Evolutionary conservation across 164 flowering plant species (phyloP), one percentile per base, ranked within the genome.

Genomic region (Akebia trifoliata): DNA sequence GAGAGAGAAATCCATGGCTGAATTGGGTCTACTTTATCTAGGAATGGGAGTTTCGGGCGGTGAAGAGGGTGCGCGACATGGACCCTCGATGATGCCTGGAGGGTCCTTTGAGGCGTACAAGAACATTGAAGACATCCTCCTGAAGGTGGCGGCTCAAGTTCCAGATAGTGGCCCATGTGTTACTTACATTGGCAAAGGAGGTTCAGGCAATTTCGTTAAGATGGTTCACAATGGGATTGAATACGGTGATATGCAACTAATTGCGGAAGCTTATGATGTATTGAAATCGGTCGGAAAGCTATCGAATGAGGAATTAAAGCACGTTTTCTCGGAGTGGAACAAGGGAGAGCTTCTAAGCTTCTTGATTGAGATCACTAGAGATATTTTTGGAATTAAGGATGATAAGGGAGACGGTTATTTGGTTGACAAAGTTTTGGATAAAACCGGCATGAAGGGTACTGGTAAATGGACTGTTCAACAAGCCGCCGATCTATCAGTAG

Each of bases 11-110:
- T 80, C 76, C 8, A 61, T 77, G 74, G 72, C 76, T 32, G 82
- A 74, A 55, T 30, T 64, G 65, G 85, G 89, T 32, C 67, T 86
- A 11, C 81, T 80, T 14, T 83, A 83, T 63, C 75, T 86, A 1
- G 90, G 94, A 56, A 83, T 83, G 87, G 93, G 93, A 48, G 94
- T 86, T 59, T 83, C 87, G 0, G 90, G 94, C 26, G 94, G 94
- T 24, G 94, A 86, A 67, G 93, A 86, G 59, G 87, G 94, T 57
- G 90, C 93, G 0, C 74, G 93, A 10, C 49, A 72, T 58, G 93
- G 93, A 0, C 93, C 93, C 3, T 80, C 85, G 38, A 36, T 86
- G 77, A 86, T 86, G 93, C 93, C 93, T 15, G 93, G 93, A 6
- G 93, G 93, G 9, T 76, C 83, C 26, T 65, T 60, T 30, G 78